These are phyloP conservation scores for Scedosporium dehoogii DNA, from an alignment of 2,329 filamentous ascomycete species.

Conservation along the genomic window DNA sequence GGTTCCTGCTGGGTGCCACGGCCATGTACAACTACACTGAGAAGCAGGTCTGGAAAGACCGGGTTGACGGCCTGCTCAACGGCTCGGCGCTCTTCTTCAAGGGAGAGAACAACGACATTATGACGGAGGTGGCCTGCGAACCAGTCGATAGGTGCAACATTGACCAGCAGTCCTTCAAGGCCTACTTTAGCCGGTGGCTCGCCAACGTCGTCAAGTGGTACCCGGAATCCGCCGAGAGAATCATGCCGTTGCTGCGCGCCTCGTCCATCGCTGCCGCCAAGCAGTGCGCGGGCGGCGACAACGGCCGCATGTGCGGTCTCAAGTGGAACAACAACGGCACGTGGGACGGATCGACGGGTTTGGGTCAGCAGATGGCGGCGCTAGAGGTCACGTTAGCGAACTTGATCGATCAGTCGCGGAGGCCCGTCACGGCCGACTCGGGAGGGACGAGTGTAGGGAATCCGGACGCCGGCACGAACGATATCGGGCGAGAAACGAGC, in stretches of 20 bases:
- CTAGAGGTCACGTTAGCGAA: constrained; percentile 56
- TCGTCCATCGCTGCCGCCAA: constrained; percentile 48
- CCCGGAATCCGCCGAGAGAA: constrained; percentile 41
- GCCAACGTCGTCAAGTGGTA: constrained; percentile 54
- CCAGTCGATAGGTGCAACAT: constrained; percentile 48
- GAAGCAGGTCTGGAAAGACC: constrained; percentile 44
- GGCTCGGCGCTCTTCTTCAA: constrained; percentile 46
- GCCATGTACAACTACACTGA: constrained; percentile 58
- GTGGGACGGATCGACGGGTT: constrained; percentile 51
- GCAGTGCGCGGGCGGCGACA: constrained; percentile 47
- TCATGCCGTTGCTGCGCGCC: constrained; percentile 42
- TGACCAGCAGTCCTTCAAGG: constrained; percentile 55
- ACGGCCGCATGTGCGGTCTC: constrained; percentile 48
- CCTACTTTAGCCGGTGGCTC: constrained; percentile 52
- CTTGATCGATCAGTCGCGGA: constrained; percentile 35
- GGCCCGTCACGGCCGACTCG: constrained; percentile 35
- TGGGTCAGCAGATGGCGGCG: constrained; percentile 63
- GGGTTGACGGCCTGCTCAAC: constrained; percentile 46
- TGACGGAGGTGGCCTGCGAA: constrained; percentile 59
- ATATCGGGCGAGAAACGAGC: constrained; percentile 28
- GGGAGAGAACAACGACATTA: constrained; percentile 40
- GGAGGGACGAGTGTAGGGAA: constrained; percentile 49
- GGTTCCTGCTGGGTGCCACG: constrained; percentile 54
- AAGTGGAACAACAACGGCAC: constrained; percentile 44
- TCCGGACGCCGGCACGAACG: constrained; percentile 33